phyloP scores from a whole-genome alignment of 1,284 basidiomycete species.

The Psilocybe mexicana region DNA sequence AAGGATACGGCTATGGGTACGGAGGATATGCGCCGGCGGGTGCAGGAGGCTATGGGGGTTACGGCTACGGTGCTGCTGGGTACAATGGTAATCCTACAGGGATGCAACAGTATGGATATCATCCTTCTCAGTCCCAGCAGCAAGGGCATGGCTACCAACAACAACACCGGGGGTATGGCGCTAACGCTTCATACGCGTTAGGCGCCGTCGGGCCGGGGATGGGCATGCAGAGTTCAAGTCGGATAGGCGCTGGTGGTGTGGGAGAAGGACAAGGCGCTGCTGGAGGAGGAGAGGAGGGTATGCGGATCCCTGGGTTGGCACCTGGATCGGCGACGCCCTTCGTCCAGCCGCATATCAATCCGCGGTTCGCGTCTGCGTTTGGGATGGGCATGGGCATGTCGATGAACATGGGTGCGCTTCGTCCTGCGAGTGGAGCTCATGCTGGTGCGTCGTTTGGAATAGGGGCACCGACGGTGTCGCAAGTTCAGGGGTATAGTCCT shows the following conservation, averaged over 20 bases:
- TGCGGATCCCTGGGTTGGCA: neutral
- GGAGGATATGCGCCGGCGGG: neutral
- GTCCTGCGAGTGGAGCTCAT: neutral
- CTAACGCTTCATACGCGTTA: neutral
- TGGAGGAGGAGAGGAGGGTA: neutral
- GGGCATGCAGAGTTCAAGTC: no score
- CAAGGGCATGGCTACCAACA: conserved; percentile 8
- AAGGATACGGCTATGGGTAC: neutral
- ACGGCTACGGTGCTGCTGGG: neutral
- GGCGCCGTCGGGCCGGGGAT: neutral
- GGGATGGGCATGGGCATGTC: conserved; percentile 33
- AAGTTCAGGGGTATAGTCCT: no score
- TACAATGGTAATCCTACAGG: neutral
- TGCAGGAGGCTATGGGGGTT: neutral
- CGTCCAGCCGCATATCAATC: conserved; percentile 82
- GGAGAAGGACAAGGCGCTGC: no score
- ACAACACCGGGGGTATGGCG: conserved; percentile 1
- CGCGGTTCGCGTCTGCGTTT: conserved; percentile 63
- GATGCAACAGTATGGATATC: conserved; percentile 4
- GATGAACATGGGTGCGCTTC: neutral
- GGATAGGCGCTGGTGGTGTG: no score
- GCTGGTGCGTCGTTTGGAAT: no score
- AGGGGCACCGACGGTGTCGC: no score
- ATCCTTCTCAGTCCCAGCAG: conserved; percentile 28
- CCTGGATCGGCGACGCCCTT: conserved; percentile 25